Evolutionary conservation across 202 grass and related monocot genomes (phyloP).

Genomic region (Dendrocalamus latiflorus): DNA sequence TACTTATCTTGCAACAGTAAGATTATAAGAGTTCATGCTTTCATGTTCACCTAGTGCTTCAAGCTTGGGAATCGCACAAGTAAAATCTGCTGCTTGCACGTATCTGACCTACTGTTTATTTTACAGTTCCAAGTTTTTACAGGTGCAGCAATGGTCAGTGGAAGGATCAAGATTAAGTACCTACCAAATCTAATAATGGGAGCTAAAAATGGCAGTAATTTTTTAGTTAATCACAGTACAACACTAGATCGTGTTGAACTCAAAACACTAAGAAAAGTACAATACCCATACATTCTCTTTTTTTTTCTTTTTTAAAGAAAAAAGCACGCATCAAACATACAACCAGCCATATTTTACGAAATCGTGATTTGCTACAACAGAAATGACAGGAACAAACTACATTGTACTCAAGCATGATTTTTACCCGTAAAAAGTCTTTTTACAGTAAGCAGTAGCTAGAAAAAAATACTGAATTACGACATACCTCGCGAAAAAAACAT

Average conservation of each 20-base stretch:
- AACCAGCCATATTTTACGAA: not conserved
- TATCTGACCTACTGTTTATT: not conserved
- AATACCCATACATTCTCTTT: constrained; percentile 10
- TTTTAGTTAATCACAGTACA: not conserved
- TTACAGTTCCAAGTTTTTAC: not conserved
- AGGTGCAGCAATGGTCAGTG: not conserved
- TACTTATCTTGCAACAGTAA: not conserved
- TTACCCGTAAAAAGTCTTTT: not conserved
- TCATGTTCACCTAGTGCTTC: not conserved
- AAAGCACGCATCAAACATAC: not conserved
- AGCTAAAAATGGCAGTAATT: not conserved
- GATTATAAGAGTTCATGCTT: not conserved
- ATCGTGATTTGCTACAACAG: constrained; percentile 12
- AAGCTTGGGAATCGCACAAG: constrained; percentile 2
- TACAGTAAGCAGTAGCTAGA: not conserved
- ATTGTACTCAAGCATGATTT: not conserved
- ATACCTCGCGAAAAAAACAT: constrained; percentile 30
- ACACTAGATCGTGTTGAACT: not conserved
- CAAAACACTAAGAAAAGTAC: constrained; percentile 10
- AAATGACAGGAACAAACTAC: not conserved
- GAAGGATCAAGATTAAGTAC: not conserved
- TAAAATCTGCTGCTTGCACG: not conserved
- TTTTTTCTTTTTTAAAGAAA: not conserved
- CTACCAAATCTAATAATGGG: not conserved
- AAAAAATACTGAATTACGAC: not conserved